Evolutionary conservation across 1,139 yeast genomes (phyloP), one percentile per base, ranked within the genome.

Genomic region (Debaryomyces psychrophilus): DNA sequence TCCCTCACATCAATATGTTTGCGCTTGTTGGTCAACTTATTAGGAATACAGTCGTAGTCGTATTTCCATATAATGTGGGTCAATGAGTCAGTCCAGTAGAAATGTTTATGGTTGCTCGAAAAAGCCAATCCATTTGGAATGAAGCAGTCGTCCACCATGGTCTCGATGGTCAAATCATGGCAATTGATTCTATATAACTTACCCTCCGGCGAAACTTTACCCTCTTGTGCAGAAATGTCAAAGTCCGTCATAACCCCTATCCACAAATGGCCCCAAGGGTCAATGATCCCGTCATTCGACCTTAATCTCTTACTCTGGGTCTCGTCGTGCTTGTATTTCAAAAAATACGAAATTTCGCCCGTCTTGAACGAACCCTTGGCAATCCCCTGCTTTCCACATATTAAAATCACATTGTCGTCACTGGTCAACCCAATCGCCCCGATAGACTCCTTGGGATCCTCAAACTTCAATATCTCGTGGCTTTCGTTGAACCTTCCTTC

Each of bases 81-180:
- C 39, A 78, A 64, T 2, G 95, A 84, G 56, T 89, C 95, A 2
- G 93, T 87, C 79, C 90, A 83, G 58, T 76, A 86, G 59, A 88
- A 71, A 40, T 67, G 66, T 34, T 70, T 74, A 8, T 75, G 72
- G 45, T 76, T 80, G 37, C 65, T 64, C 36, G 75, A 69, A 77
- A 90, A 92, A 27, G 86, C 87, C 54, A 90, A 73, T n/a, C 97
- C 96, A 60, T 90, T 90, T 17, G 93, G 79, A 48, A 87, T 85
- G 33, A 63, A 62, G 31, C 77, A 65, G 22, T 69, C 60, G 55
- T 60, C 60, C 11, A 65, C 51, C 73, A 76, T 67, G 26, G 64
- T 54, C 27, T 65, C 62, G 20, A 69, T 55, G 18, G 63, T 50
- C 50, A 71, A 59, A 44, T 68, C 71, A n/a, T 68, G 58, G 34